A percentile compares a stretch with the other conserved stretches of the same genome.
Evolutionary conservation across 805 yeast genomes (phyloP).

Genomic region (Candida qinlingensis): DNA sequence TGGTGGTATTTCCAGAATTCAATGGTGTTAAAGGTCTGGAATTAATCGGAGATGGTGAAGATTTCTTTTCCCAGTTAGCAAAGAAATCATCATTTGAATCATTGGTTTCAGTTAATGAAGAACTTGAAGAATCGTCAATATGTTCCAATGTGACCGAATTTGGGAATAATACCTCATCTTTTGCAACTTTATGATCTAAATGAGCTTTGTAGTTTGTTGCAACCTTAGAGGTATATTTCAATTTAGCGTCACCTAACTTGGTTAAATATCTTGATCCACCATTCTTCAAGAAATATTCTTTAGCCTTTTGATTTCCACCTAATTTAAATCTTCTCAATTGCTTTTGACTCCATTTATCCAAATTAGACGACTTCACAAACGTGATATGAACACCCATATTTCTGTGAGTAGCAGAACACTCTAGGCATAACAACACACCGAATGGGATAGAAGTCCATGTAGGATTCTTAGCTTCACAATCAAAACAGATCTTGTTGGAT

Average conservation of each 20-base stretch:
- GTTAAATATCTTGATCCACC: slow-evolving; percentile 75
- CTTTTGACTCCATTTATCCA: slow-evolving; percentile 91
- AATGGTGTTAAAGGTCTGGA: slow-evolving; percentile 29
- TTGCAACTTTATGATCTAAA: slow-evolving; percentile 58
- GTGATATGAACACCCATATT: slow-evolving; percentile 94
- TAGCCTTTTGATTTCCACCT: slow-evolving; percentile 88
- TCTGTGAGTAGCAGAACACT: slow-evolving; percentile 94
- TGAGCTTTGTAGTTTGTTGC: slow-evolving; percentile 82
- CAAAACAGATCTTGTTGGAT: slow-evolving; percentile 86
- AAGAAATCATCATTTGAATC: slow-evolving; percentile 79
- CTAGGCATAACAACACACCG: slow-evolving; percentile 87
- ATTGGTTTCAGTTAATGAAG: slow-evolving; percentile 30
- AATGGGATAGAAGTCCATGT: slow-evolving; percentile 98
- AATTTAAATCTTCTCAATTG: slow-evolving; percentile 89
- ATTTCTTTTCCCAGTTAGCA: slow-evolving; percentile 78
- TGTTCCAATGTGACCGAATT: slow-evolving; percentile 63
- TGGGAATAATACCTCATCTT: slow-evolving; percentile 71
- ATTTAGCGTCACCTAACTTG: slow-evolving; percentile 53
- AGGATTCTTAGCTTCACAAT: slow-evolving; percentile 90
- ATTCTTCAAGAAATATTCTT: slow-evolving; percentile 75
- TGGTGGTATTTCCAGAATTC: slow-evolving; percentile 2
- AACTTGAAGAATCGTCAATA: slow-evolving; percentile 30
- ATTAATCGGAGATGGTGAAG: slow-evolving; percentile 35
- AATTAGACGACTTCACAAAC: slow-evolving; percentile 84
- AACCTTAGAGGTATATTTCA: slow-evolving; percentile 73